phyloP scores from a whole-genome alignment of 495 filamentous ascomycete species.

The Penicillium cosmopolitanum region DNA sequence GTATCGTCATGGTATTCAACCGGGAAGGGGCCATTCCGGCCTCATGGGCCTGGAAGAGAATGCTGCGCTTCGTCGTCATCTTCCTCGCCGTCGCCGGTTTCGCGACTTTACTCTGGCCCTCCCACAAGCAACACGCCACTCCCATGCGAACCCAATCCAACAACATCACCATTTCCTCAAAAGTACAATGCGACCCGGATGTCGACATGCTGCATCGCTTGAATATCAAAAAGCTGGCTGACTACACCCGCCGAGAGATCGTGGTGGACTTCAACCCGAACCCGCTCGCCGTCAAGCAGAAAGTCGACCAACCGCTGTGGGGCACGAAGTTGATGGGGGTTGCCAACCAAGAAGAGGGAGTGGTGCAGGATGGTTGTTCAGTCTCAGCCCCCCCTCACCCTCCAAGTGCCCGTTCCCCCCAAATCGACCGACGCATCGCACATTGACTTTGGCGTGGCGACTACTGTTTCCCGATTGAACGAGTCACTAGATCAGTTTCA shows the following conservation, averaged over 20 bases:
- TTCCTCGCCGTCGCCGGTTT: conserved; percentile 27
- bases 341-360: neutral
- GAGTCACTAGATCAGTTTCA: conserved; percentile 58
- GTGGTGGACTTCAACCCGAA: conserved; percentile 34
- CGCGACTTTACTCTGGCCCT: conserved; percentile 35
- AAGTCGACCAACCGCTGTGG: conserved; percentile 39
- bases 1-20: conserved; percentile 32
- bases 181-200: conserved; percentile 41
- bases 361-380: conserved; percentile 39
- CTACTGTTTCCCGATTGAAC: conserved; percentile 57
- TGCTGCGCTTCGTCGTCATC: conserved; percentile 31
- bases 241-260: conserved; percentile 50
- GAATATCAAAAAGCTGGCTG: conserved; percentile 34
- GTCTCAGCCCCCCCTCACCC: conserved; percentile 38
- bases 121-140: conserved; percentile 18
- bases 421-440: conserved; percentile 51
- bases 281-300: conserved; percentile 36
- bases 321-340: conserved; percentile 14
- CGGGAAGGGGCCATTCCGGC: conserved; percentile 33
- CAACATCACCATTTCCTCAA: conserved; percentile 41
- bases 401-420: conserved; percentile 38
- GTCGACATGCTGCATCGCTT: conserved; percentile 33
- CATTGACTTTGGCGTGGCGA: conserved; percentile 65
- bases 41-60: conserved; percentile 43
- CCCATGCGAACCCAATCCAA: conserved; percentile 32